phyloP scores from a whole-genome alignment of 768 basidiomycete genomes.

The Coprinellus micaceus region DNA sequence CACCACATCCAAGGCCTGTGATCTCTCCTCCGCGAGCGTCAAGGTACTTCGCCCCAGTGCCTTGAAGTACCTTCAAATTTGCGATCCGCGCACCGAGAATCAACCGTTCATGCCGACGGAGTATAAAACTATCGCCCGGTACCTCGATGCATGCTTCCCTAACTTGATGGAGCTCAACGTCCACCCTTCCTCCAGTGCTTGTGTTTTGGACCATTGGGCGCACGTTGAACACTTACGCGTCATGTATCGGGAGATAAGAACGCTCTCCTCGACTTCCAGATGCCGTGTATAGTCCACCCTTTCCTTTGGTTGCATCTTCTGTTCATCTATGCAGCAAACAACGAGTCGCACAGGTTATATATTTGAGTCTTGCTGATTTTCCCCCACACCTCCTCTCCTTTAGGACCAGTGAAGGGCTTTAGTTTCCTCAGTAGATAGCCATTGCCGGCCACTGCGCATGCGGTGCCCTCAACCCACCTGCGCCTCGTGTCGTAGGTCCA shows the following conservation, averaged over 20 bases:
- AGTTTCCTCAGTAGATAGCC: too few relatives aligned
- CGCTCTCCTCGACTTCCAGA: not conserved
- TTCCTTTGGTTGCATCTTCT: not conserved
- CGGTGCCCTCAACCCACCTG: too few relatives aligned
- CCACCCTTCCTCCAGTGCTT: too few relatives aligned
- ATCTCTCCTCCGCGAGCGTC: not conserved
- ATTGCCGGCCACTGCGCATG: too few relatives aligned
- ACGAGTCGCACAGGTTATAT: too few relatives aligned
- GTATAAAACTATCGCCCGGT: not conserved
- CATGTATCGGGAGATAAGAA: not conserved
- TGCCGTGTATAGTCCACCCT: not conserved
- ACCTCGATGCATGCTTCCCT: constrained; percentile 1
- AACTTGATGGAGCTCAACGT: not conserved
- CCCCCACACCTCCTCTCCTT: too few relatives aligned
- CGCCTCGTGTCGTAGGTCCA: too few relatives aligned
- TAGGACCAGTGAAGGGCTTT: too few relatives aligned
- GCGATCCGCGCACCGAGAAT: not conserved
- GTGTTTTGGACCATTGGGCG: not conserved
- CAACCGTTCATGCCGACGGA: not conserved
- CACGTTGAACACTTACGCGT: not conserved
- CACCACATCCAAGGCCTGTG: not conserved
- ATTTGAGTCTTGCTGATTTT: too few relatives aligned
- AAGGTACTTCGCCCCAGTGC: not conserved
- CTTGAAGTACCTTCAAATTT: not conserved
- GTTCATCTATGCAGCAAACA: not conserved